These are phyloP conservation scores for Coniochaeta sp. DNA, from an alignment of 2,329 filamentous ascomycete genomes.

Conservation along the genomic window DNA sequence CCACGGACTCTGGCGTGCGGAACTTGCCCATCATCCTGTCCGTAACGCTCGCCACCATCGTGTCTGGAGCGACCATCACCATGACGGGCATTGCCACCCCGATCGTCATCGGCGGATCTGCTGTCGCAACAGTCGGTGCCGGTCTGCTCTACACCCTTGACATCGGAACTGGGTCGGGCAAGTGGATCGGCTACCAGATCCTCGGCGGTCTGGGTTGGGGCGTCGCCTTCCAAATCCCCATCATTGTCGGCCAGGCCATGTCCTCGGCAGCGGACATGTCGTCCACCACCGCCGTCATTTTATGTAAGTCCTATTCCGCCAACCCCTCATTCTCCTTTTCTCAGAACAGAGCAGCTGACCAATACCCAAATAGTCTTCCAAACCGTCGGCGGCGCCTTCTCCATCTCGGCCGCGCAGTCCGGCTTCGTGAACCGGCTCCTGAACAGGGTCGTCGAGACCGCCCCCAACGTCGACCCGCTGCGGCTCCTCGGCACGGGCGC, in stretches of 20 bases:
- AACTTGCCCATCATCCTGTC: constrained; percentile 32
- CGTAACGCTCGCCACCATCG: constrained; percentile 29
- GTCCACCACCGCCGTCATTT: constrained; percentile 18
- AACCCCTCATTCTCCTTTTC: neutral
- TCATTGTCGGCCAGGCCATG: constrained; percentile 30
- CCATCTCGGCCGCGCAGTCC: constrained; percentile 33
- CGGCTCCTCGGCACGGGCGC: constrained; percentile 30
- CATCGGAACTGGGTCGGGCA: constrained; percentile 19
- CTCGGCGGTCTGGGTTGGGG: constrained; percentile 38
- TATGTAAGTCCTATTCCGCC: constrained; percentile 14
- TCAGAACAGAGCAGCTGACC: neutral
- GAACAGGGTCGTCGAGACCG: constrained; percentile 12
- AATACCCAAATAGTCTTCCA: constrained; percentile 23
- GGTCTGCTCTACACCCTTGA: constrained; percentile 31
- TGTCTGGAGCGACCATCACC: constrained; percentile 24
- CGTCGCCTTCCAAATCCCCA: constrained; percentile 34
- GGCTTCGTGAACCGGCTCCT: constrained; percentile 28
- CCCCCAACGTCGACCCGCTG: constrained; percentile 22
- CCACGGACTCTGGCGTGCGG: constrained; percentile 28
- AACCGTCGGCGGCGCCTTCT: constrained; percentile 35
- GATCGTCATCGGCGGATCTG: constrained; percentile 29
- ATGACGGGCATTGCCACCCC: constrained; percentile 21
- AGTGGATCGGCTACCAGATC: constrained; percentile 42
- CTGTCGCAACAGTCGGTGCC: constrained; percentile 25
- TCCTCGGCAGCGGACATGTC: constrained; percentile 18